Base-by-base conservation (phyloP, 2,329 filamentous ascomycete species). In the Ilyonectria sp. region DNA sequence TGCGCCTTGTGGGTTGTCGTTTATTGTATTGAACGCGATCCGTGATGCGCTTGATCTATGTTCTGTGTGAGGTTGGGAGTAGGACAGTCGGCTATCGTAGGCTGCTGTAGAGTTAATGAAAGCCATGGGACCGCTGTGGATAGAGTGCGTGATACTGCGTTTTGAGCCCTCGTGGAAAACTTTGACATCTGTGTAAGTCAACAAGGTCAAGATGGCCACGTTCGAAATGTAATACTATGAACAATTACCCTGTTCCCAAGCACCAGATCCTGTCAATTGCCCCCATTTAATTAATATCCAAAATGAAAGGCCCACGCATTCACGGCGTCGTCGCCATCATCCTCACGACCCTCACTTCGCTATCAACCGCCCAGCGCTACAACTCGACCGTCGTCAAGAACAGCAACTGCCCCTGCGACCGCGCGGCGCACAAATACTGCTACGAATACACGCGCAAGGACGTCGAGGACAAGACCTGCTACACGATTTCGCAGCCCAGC, bases 391-490 rank as follows among this genome's bases (percentile, higher is more conserved):
- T 60, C 13, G 44, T 60, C 55, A 60, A 52, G 43, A 68, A 64
- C 56, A 56, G 43, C 43, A 53, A 60, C 50, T 60, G 56, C 56
- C 61, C 65, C 44, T 68, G 65, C n/a, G 61, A 65, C 53, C 50
- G 37, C 23, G 43, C 21, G 43, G 19, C 33, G 4, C 31, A 49
- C 47, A 63, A 60, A 23, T 57, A 57, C 23, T 60, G 57, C 57
- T 54, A 57, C 46, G 23, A 21, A 26, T 54, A 52, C 50, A 56
- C 44, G 17, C 50, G 43, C 6, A 17, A 53, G 50, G 56, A 29
- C n/a, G 40, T 62, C 17, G 17, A 54, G n/a, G 53, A 62, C 31
- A 19, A 33, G 5, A 13, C 19, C 19, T 68, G 62, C 31, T 57
- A 61, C 57, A 19, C 15, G 26, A 40, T 65, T 19, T 56, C 52